Conservation (phyloP, 805 yeast species). For the Metschnikowia gruessii region DNA sequence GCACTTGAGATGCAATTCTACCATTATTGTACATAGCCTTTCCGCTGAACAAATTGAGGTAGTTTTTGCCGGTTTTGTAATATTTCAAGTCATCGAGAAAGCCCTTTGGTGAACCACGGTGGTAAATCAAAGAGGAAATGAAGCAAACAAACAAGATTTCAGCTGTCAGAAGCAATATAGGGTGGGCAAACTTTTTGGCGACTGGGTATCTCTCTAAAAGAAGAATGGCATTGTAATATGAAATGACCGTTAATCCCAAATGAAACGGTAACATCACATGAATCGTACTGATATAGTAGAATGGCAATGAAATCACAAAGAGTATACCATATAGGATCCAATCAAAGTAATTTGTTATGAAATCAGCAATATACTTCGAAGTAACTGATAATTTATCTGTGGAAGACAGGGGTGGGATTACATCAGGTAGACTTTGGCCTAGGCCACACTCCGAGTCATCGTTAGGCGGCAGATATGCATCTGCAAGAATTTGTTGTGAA, state of each 20-base stretch:
- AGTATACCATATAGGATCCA: conserved; percentile 49
- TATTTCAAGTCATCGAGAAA: conserved; percentile 50
- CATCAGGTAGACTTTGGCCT: neutral
- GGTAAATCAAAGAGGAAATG: conserved; percentile 54
- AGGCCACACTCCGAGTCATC: neutral
- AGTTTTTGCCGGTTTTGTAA: conserved; percentile 69
- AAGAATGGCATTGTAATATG: conserved; percentile 50
- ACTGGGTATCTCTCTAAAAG: conserved; percentile 45
- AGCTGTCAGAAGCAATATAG: conserved; percentile 65
- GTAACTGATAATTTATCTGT: conserved; percentile 7
- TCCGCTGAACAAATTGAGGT: conserved; percentile 53
- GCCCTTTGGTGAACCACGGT: conserved; percentile 39
- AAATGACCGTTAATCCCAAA: conserved; percentile 53
- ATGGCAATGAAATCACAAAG: conserved; percentile 55
- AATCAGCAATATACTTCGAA: conserved; percentile 30
- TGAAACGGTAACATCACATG: conserved; percentile 63
- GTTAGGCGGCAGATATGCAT: neutral
- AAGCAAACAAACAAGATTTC: conserved; percentile 61
- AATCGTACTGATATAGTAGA: conserved; percentile 49
- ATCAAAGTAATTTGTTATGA: conserved; percentile 48
- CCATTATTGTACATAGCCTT: conserved; percentile 30
- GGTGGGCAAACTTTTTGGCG: conserved; percentile 58
- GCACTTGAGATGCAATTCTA: conserved; percentile 13
- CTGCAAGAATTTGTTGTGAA: neutral
- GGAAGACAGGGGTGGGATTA: neutral